Percentiles rank a stretch among this genome's conserved stretches.
Evolutionary conservation across 2,329 filamentous ascomycete species (phyloP).

Genomic region (Coniochaeta ligniaria): DNA sequence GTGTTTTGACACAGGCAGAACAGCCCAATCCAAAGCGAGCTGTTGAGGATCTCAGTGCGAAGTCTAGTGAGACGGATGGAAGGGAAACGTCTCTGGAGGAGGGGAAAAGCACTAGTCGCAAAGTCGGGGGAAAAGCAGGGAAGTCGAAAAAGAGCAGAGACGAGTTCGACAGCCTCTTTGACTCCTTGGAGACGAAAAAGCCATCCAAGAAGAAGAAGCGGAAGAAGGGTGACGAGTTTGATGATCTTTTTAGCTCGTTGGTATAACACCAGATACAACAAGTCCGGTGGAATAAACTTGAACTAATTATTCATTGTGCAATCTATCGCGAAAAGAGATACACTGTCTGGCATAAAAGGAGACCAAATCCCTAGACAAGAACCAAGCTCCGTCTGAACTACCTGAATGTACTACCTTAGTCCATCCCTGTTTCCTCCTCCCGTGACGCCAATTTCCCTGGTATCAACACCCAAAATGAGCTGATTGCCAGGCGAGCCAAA

Average conservation of each 20-base stretch:
- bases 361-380: background rate
- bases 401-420: background rate
- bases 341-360: background rate
- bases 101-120: constrained; percentile 13
- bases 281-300: background rate
- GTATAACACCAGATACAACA: constrained; percentile 20
- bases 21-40: too few species aligned
- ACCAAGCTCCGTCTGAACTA: background rate
- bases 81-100: background rate
- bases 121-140: constrained; percentile 35
- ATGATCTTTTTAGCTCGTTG: constrained; percentile 62
- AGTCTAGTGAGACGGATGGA: background rate
- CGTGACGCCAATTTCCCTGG: background rate
- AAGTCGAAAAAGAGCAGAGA: constrained; percentile 31
- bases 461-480: background rate
- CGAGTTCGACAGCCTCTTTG: constrained; percentile 65
- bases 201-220: constrained; percentile 47
- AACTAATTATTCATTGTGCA: background rate
- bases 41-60: too few species aligned
- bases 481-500: background rate
- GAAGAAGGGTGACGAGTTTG: constrained; percentile 50
- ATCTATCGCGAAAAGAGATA: background rate
- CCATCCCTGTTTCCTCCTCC: background rate
- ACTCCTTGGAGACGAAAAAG: constrained; percentile 30
- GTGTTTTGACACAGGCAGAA: background rate